phyloP scores from a whole-genome alignment of 495 filamentous ascomycete genomes.

The Apodospora peruviana region DNA sequence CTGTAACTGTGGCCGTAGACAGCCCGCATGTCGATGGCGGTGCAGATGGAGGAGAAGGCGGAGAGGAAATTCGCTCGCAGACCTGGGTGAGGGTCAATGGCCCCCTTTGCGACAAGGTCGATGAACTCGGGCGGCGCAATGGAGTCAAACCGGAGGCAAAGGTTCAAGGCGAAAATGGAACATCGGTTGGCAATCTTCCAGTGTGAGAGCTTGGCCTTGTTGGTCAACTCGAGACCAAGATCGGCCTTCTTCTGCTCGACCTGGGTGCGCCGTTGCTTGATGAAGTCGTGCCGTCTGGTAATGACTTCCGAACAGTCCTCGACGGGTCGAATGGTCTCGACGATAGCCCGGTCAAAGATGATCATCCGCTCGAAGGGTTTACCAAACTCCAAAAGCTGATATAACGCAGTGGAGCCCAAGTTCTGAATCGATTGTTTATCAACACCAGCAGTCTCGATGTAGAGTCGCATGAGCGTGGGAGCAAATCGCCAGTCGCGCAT shows the following conservation, averaged over 20 bases:
- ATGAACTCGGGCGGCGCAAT: constrained; percentile 76
- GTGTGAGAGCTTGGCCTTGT: constrained; percentile 70
- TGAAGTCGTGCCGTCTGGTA: constrained; percentile 57
- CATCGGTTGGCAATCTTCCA: constrained; percentile 94
- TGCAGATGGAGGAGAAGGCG: constrained; percentile 74
- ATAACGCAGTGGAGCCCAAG: constrained; percentile 72
- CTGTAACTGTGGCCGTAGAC: constrained; percentile 79
- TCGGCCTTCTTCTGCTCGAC: constrained; percentile 80
- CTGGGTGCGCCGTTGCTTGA: constrained; percentile 63
- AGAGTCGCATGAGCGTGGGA: constrained; percentile 76
- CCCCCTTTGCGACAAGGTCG: constrained; percentile 75
- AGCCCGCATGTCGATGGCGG: constrained; percentile 76
- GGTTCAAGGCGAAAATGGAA: constrained; percentile 79
- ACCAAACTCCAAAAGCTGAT: constrained; percentile 86
- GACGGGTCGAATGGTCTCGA: constrained; percentile 68
- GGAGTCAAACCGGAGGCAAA: constrained; percentile 82
- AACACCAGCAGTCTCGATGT: constrained; percentile 80
- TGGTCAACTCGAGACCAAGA: constrained; percentile 74
- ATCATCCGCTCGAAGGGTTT: constrained; percentile 80
- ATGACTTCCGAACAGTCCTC: constrained; percentile 62
- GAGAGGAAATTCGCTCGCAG: constrained; percentile 75
- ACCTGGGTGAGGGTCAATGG: constrained; percentile 85
- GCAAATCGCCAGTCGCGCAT: constrained; percentile 90
- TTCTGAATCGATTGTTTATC: constrained; percentile 94
- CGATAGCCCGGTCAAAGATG: constrained; percentile 66